Evolutionary conservation across 768 basidiomycete genomes (phyloP).

Genomic region (Clavaria fumosa): DNA sequence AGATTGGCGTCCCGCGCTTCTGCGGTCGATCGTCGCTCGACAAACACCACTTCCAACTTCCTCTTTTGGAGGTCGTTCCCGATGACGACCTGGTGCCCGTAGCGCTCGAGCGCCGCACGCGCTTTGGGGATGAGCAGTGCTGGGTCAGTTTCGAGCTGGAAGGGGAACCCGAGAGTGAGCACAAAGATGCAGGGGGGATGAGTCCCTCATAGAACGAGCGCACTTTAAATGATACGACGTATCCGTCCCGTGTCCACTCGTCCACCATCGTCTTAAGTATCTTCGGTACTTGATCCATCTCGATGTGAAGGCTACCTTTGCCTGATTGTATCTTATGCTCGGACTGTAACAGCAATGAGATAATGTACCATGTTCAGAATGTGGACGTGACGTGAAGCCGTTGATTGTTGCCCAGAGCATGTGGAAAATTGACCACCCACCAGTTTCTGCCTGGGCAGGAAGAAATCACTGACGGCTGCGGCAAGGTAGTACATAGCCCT

Average conservation of each 20-base stretch:
- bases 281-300: constrained; percentile 99
- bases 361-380: neutral
- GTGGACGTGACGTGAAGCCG: no score
- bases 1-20: constrained; percentile 6
- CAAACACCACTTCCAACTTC: constrained; percentile 86
- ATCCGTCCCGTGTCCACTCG: constrained; percentile 86
- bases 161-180: neutral
- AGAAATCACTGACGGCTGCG: constrained; percentile 97
- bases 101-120: constrained; percentile 71
- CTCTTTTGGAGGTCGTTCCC: constrained; percentile 89
- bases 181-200: no score
- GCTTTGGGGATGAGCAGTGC: constrained; percentile 82
- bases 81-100: constrained; percentile 95
- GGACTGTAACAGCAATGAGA: constrained; percentile 33
- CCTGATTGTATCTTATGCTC: constrained; percentile 98
- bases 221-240: constrained; percentile 96
- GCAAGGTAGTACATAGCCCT: constrained; percentile 91
- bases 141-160: constrained; percentile 84
- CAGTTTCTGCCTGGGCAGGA: constrained; percentile 82
- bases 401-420: no score
- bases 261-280: constrained; percentile 84
- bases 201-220: constrained; percentile 1
- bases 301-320: constrained; percentile 82
- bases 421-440: constrained; percentile 30
- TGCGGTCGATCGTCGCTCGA: constrained; percentile 35